Evolutionary conservation across 371 early-diverging fungal genomes (phyloP), one percentile per base, ranked within the genome.

Genomic region (Mucor piriformis): DNA sequence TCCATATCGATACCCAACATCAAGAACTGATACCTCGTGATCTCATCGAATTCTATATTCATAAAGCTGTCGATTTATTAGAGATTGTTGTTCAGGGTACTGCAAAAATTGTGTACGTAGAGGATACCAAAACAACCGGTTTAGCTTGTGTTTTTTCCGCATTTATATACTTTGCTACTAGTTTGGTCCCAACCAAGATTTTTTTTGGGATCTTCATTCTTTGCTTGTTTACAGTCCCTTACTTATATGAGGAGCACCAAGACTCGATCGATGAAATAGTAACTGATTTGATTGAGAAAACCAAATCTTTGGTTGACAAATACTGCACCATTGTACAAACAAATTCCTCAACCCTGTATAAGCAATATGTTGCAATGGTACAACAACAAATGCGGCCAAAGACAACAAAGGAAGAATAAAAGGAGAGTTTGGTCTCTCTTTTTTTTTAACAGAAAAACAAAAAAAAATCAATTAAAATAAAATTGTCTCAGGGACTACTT

Each of bases 41-140:
- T 7, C 50, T 60, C 12, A 51, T 73, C 1, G 56, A 60, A 0
- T 64, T 59, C 34, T 63, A 67, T 21, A 65, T 69, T 2, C 61
- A 73, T 32, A 50, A 71, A 44, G 49, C 63, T 50, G 63, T 68
- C 57, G 80, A 83, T 57, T 72, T 77, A 15, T 42, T 76, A 16
- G 79, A 83, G 37, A 56, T 70, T 21, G 25, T 77, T 20, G 58
- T 72, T 5, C 72, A 70, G 23, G 68, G 77, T 62, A 58, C 77
- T 13, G 76, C 76, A 33, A 73, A 72, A 54, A 60, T 83, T 21
- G 68, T 83, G 1, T 50, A 77, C 42, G 69, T 83, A 33, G 69
- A 83, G 54, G 74, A 83, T 42, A 77, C 71, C 56, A 69, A 54
- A 15, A 20, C 12, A 12, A 55, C 61, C 25, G 50, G 24, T 7